Conservation (phyloP, 345 rosid species). For the Lepidium didymum region DNA sequence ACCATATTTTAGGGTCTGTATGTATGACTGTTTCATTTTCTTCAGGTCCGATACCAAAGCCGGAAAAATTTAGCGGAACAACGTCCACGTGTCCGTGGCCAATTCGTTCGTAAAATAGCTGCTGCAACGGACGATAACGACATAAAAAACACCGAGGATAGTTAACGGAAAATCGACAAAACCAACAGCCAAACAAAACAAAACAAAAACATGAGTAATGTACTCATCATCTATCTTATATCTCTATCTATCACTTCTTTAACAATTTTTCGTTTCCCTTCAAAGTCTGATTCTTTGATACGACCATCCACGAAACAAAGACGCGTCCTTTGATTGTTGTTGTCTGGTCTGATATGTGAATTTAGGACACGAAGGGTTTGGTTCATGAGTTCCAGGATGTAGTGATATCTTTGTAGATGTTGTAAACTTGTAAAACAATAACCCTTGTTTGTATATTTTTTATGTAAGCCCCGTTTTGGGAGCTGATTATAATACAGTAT, state of each 20-base stretch:
- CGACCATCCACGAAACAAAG: conserved; percentile 8
- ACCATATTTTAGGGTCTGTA: neutral
- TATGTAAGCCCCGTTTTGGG: conserved; percentile 15
- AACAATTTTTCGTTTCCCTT: conserved; percentile 6
- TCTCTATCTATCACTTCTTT: conserved; percentile 5
- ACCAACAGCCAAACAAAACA: neutral
- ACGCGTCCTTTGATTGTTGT: conserved; percentile 8
- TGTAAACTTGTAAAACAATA: conserved; percentile 26
- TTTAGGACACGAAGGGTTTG: conserved; percentile 18
- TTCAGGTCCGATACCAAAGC: conserved; percentile 71
- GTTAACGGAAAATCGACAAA: conserved; percentile 14
- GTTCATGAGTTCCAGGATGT: conserved; percentile 13
- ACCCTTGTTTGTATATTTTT: conserved; percentile 8
- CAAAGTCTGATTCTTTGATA: conserved; percentile 24
- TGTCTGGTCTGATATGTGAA: conserved; percentile 12
- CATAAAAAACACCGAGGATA: conserved; percentile 11
- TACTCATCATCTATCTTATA: conserved; percentile 9
- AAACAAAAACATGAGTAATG: neutral
- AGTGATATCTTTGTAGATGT: conserved; percentile 15
- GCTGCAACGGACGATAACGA: conserved; percentile 17
- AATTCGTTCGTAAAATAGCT: conserved; percentile 44
- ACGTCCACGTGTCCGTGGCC: conserved; percentile 62
- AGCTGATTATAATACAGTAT: neutral
- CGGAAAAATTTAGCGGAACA: conserved; percentile 67
- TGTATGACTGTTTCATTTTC: neutral